Evolutionary conservation across 495 filamentous ascomycete genomes (phyloP).

Genomic region (Aspergillus taichungensis): DNA sequence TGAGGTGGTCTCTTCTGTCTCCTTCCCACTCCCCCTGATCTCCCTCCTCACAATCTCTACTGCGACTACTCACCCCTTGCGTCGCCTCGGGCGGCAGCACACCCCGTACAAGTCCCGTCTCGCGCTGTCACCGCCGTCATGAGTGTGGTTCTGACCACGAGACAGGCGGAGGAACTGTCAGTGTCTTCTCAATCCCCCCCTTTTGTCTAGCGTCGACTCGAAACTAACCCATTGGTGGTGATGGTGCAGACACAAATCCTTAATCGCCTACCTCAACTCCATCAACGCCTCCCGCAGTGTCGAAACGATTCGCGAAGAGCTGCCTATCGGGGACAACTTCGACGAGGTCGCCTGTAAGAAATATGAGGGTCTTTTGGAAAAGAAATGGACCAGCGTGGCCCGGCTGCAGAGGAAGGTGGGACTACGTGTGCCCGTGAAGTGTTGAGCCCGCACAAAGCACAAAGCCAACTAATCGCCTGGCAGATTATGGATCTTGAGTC

Average conservation of each 20-base stretch:
- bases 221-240: too few species aligned
- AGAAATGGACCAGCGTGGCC: constrained; percentile 93
- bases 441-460: not conserved
- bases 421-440: not conserved
- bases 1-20: too few species aligned
- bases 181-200: constrained; percentile 31
- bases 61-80: too few species aligned
- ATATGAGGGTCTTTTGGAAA: constrained; percentile 83
- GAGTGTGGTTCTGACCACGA: constrained; percentile 61
- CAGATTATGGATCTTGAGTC: constrained; percentile 94
- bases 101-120: too few species aligned
- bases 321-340: constrained; percentile 59
- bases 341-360: constrained; percentile 73
- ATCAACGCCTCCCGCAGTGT: constrained; percentile 56
- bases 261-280: constrained; percentile 74
- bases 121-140: constrained; percentile 26
- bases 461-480: constrained; percentile 1
- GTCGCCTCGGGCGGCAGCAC: too few species aligned
- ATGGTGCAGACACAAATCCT: constrained; percentile 66
- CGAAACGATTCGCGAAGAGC: constrained; percentile 44
- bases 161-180: constrained; percentile 82
- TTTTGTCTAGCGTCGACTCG: constrained; percentile 21
- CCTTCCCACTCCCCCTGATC: too few species aligned
- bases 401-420: constrained; percentile 83
- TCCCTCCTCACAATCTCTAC: too few species aligned